Base-by-base conservation (phyloP, 2,329 filamentous ascomycete genomes). In the Fusarium mangiferae region DNA sequence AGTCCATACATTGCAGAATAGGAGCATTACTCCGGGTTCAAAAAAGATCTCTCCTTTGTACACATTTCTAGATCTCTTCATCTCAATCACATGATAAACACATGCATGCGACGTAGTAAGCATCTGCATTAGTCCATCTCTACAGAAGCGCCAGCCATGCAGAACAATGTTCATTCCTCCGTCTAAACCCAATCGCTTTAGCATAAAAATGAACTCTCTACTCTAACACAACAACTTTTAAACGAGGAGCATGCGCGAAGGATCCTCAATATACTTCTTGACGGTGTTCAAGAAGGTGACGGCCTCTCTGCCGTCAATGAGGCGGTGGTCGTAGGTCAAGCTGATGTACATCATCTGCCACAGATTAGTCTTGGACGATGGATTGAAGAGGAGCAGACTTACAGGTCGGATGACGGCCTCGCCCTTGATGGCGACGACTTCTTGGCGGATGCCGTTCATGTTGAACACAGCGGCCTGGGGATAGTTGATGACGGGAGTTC, bases 401-500 rank as follows among this genome's bases (percentile, higher is more conserved):
- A 79, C 78, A 41, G 78, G 78, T 84, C 89, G 69, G 26, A 81
- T 81, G 44, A 76, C 78, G 33, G 75, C 78, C 44, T 80, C 90
- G 77, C 91, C 89, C 79, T 91, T 88, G 75, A 85, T 88, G 26
- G 89, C 88, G 54, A 84, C 84, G 73, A 91, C 87, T 59, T 84
- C 81, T n/a, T 84, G 81, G 66, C 89, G 89, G 56, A 83, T 84
- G 7, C 90, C 82, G 78, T 90, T 90, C 82, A 91, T 84, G 77
- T 90, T 90, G 83, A 90, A 90, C 54, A 90, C 84, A 20, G 79
- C 78, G 13, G 92, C 90, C 83, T 94, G 92, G 61, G 92, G 92
- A 64, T 92, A 92, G 86, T 94, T 94, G 86, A 94, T 93, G 78
- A 94, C 89, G 62, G 92, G 92, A 48, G 92, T 94, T 63, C 80